phyloP scores from a whole-genome alignment of 2,329 filamentous ascomycete genomes.

The Sclerotinia minor region DNA sequence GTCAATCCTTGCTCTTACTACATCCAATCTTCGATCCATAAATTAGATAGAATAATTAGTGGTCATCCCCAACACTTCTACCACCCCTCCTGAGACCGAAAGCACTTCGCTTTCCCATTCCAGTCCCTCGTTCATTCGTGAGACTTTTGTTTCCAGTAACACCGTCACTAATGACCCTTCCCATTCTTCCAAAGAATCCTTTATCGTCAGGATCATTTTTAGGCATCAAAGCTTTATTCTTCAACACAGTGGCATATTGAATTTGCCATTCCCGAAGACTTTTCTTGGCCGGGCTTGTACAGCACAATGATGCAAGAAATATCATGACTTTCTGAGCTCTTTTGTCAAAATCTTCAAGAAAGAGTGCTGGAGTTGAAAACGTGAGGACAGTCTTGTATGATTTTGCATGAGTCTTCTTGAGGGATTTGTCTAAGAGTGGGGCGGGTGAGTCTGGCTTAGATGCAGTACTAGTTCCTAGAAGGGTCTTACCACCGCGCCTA shows the following conservation, averaged over 20 bases:
- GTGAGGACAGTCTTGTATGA: slow-evolving; percentile 4
- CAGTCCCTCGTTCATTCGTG: slow-evolving; percentile 11
- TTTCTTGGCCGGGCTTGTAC: slow-evolving; percentile 49
- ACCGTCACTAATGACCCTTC: slow-evolving; percentile 20
- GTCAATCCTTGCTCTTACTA: neutral
- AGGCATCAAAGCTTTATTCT: slow-evolving; percentile 28
- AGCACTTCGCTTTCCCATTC: slow-evolving; percentile 24
- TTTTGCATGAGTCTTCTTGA: slow-evolving; percentile 8
- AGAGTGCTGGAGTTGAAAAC: slow-evolving; percentile 3
- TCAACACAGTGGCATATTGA: slow-evolving; percentile 45
- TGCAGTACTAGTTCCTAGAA: neutral
- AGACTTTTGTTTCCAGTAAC: neutral
- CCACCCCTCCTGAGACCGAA: slow-evolving; percentile 19
- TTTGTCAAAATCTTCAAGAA: slow-evolving; percentile 46
- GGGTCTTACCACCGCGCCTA: neutral
- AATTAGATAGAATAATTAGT: neutral
- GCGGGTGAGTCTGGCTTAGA: neutral
- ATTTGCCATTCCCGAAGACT: slow-evolving; percentile 54
- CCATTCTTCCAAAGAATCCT: slow-evolving; percentile 15
- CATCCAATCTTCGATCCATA: slow-evolving; percentile 10
- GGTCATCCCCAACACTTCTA: slow-evolving; percentile 3
- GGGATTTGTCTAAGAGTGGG: neutral
- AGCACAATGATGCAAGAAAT: slow-evolving; percentile 50
- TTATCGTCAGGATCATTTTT: slow-evolving; percentile 27
- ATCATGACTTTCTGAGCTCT: slow-evolving; percentile 49